Conservation (phyloP, 1,139 yeast species). For the Debaryomyces robertsiae region DNA sequence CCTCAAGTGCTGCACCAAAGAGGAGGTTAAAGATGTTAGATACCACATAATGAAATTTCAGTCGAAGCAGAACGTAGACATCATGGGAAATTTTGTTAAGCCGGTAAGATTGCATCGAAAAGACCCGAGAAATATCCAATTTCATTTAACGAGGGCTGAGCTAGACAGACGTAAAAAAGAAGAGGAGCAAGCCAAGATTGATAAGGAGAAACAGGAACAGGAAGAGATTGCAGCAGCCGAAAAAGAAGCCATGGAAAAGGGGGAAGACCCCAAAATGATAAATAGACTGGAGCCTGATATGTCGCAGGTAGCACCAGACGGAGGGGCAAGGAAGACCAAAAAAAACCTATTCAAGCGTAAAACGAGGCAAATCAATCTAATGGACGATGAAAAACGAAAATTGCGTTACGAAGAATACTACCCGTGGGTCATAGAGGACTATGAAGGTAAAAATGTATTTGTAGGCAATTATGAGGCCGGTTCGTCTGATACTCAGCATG, state of each 20-base stretch:
- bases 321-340: conserved; percentile 77
- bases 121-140: conserved; percentile 88
- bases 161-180: conserved; percentile 60
- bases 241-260: conserved; percentile 21
- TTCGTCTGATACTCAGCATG: conserved; percentile 77
- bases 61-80: conserved; percentile 70
- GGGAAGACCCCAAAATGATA: conserved; percentile 23
- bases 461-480: conserved; percentile 97
- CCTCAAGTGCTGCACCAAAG: conserved; percentile 70
- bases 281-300: conserved; percentile 45
- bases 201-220: conserved; percentile 34
- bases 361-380: conserved; percentile 78
- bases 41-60: conserved; percentile 85
- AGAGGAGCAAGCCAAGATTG: conserved; percentile 33
- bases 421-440: conserved; percentile 98
- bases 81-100: conserved; percentile 65
- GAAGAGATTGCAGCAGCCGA: conserved; percentile 24
- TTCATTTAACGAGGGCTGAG: conserved; percentile 70
- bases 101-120: conserved; percentile 90
- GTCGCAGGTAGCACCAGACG: conserved; percentile 89
- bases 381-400: conserved; percentile 79
- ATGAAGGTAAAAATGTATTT: conserved; percentile 90
- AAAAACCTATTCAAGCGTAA: conserved; percentile 70
- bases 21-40: conserved; percentile 73
- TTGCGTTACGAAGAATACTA: conserved; percentile 92